Evolutionary conservation across 106 monocot species (phyloP).

Genomic region (Chionographis japonica): DNA sequence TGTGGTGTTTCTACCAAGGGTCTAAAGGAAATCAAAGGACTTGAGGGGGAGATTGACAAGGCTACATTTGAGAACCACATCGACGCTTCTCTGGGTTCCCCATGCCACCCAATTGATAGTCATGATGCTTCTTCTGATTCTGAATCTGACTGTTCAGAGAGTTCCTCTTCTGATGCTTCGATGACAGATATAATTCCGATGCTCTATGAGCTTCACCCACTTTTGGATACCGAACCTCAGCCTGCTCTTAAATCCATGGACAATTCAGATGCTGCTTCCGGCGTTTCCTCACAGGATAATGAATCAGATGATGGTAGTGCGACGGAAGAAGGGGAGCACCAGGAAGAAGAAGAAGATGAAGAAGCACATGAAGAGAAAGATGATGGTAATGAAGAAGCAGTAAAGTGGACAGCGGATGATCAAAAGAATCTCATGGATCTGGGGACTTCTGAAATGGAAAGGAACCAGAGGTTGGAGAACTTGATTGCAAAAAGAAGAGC

Average conservation of each 20-base stretch:
- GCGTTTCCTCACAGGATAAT: slow-evolving; percentile 5
- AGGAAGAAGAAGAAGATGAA: slow-evolving; percentile 20
- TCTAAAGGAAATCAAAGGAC: slow-evolving; percentile 4
- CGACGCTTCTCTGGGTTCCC: slow-evolving; percentile 29
- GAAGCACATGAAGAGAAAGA: slow-evolving; percentile 29
- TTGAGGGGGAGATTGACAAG: slow-evolving; percentile 14
- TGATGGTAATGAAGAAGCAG: slow-evolving; percentile 15
- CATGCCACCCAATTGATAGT: slow-evolving; percentile 16
- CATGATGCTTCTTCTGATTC: slow-evolving; percentile 41
- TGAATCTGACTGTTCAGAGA: slow-evolving; percentile 53
- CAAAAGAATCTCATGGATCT: slow-evolving; percentile 51
- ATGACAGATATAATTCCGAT: slow-evolving; percentile 66
- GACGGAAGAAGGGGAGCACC: slow-evolving; percentile 24
- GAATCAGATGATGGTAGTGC: slow-evolving; percentile 31
- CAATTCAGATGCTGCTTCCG: slow-evolving; percentile 18
- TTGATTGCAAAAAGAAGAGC: slow-evolving; percentile 51
- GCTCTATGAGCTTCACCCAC: slow-evolving; percentile 72
- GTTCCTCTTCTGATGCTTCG: slow-evolving; percentile 72
- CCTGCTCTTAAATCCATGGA: slow-evolving; percentile 11
- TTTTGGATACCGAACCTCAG: slow-evolving; percentile 36
- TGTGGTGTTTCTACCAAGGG: background rate
- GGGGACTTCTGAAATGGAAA: slow-evolving; percentile 48
- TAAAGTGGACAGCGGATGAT: slow-evolving; percentile 74
- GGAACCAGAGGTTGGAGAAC: slow-evolving; percentile 47
- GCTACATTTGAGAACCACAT: slow-evolving; percentile 6